Evolutionary conservation across 148 eudicot genomes (phyloP), one percentile per base, ranked within the genome.

Genomic region (Chenopodium formosanum): DNA sequence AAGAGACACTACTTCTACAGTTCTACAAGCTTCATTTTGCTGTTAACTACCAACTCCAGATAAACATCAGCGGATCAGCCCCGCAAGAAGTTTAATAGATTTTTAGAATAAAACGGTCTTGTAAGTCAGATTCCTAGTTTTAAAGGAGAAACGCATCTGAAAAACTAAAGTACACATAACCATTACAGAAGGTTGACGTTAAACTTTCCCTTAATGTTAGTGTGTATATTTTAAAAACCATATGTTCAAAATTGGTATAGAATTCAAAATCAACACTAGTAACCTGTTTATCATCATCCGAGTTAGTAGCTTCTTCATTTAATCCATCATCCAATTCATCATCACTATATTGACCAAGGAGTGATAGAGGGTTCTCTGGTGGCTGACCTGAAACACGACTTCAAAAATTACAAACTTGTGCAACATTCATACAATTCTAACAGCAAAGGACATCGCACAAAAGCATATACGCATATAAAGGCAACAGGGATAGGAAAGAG

Each of bases 261-360:
- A 80, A 75, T 23, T 79, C 34, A 34, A 67, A 40, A 20, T 23
- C 47, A 70, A 82, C 67, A 4, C 53, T 56, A 66, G 78, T 80
- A 81, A 96, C 99, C 99, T 91, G 87, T 62, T 86, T 87, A 82
- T 81, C 84, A 70, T 75, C 75, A 66, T 86, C 90, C 11, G 58
- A 63, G 67, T 46, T 75, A 69, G 75, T 85, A 82, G 78, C 85
- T 76, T 64, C 84, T 85, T 88, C 89, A 80, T 82, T 89, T 70
- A 90, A 87, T 27, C 72, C 89, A 62, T 91, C 97, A 84, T 94
- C 97, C 90, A 88, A 76, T 74, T 96, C 99, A 9, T 96, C 97
- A 86, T 96, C 99, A 84, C 98, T 96, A 65, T 96, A 96, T 76
- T 96, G 99, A 81, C 94, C 99, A 79, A 96, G 99, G 79, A 96